Conservation (phyloP, 805 yeast genomes). For the Sugiyamaella chiloensis region DNA sequence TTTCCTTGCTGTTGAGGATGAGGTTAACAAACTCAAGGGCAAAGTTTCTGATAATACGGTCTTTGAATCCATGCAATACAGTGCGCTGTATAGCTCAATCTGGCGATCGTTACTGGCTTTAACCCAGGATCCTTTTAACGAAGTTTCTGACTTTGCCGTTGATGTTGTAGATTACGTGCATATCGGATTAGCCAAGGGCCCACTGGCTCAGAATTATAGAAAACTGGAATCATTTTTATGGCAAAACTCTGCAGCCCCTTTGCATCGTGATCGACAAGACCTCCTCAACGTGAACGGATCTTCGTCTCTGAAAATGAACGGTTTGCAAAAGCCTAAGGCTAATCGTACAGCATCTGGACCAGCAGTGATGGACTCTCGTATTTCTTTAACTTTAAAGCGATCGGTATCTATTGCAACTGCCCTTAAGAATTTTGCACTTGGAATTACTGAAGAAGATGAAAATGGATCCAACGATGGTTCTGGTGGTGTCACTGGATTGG, state of each 20-base stretch:
- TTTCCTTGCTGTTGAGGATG: slow-evolving; percentile 78
- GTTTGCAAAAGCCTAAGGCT: neutral
- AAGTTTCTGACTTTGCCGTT: slow-evolving; percentile 70
- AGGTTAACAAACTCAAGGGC: slow-evolving; percentile 51
- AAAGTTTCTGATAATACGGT: neutral
- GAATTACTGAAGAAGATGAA: slow-evolving; percentile 6
- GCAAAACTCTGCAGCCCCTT: neutral
- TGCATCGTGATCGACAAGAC: neutral
- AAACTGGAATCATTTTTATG: neutral
- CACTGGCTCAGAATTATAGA: slow-evolving; percentile 40
- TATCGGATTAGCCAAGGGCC: slow-evolving; percentile 59
- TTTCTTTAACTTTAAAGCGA: slow-evolving; percentile 22
- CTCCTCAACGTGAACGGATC: neutral
- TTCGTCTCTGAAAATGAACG: neutral
- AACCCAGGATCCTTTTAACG: slow-evolving; percentile 84
- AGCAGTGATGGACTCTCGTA: slow-evolving; percentile 8
- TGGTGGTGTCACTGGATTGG: neutral
- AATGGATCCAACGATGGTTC: neutral
- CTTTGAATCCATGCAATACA: slow-evolving; percentile 64
- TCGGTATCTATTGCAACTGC: slow-evolving; percentile 28
- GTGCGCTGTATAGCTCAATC: slow-evolving; percentile 76
- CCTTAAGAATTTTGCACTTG: slow-evolving; percentile 21
- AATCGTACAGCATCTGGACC: slow-evolving; percentile 1
- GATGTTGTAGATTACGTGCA: slow-evolving; percentile 72
- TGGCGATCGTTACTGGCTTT: slow-evolving; percentile 83